Base-by-base conservation (phyloP, 176 grass and related monocot species). In the maize (Zea mays) region DNA sequence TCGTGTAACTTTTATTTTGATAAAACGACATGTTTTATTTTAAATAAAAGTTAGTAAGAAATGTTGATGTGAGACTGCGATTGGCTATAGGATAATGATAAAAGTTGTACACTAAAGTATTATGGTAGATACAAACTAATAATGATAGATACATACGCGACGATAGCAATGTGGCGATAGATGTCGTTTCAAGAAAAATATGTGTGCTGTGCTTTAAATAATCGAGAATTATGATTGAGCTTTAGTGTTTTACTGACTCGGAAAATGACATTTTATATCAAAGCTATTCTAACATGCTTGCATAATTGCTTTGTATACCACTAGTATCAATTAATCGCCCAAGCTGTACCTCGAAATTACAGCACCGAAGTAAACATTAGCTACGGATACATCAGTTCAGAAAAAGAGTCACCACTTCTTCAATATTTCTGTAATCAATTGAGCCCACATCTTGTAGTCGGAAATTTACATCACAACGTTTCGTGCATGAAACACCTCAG, bases 401-500 rank as follows among this genome's bases (percentile, higher is more conserved):
- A 55, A 43, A 79, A 45, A 39, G 19, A 59, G 43, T 46, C 46
- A 50, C 21, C 44, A 47, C n/a, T n/a, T n/a, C 62, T 62, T 55
- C 38, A 75, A 69, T 77, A 62, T 79, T 67, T 67, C 51, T 35
- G 44, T 35, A 65, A 56, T 34, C 49, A 69, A 79, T 4, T 41
- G 56, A 56, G 44, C 34, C 20, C 65, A 6, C 40, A 16, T 16
- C 4, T 48, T 84, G 69, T 43, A 39, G 54, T 54, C 56, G 5
- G 33, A 57, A 69, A 85, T 72, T 77, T 76, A 64, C 56, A 80
- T 33, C 65, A 69, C 36, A 41, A 11, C 34, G 58, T 59, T 66
- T 82, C 4, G 20, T 81, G 57, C 72, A 85, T 20, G 63, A 42
- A 49, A 43, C 39, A 34, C 33, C 64, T 93, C 83, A 99, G 59